These are phyloP conservation scores for Phytophthora citricola DNA, from an alignment of 352 stramenopile species.

Conservation along the genomic window DNA sequence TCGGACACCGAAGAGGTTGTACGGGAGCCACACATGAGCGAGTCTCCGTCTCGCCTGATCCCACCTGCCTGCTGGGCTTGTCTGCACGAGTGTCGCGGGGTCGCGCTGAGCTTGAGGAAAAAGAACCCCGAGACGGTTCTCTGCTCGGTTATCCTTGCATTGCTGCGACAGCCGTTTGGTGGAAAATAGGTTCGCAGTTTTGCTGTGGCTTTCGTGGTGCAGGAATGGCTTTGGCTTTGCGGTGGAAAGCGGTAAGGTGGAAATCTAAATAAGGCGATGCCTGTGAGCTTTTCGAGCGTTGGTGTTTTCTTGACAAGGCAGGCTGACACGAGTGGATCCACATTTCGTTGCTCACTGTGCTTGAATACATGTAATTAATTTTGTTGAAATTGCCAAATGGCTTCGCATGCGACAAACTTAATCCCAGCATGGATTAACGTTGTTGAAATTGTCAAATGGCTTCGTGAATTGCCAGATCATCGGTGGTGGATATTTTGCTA, in stretches of 20 bases:
- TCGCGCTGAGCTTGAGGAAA: neutral
- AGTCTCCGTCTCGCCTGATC: neutral
- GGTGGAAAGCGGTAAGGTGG: neutral
- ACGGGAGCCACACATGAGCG: slow-evolving; percentile 7
- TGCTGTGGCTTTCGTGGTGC: neutral
- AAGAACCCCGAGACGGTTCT: slow-evolving; percentile 14
- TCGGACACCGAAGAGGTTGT: slow-evolving; percentile 1
- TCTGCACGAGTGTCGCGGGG: slow-evolving; percentile 8
- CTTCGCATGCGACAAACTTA: too few relatives aligned
- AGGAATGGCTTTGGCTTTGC: neutral
- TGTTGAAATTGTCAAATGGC: too few relatives aligned
- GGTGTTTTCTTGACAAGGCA: too few relatives aligned
- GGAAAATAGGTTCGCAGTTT: slow-evolving; percentile 32
- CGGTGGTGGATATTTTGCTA: too few relatives aligned
- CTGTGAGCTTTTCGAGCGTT: neutral
- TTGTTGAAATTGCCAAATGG: too few relatives aligned
- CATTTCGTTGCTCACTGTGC: too few relatives aligned
- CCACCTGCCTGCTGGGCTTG: slow-evolving; percentile 2
- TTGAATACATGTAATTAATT: too few relatives aligned
- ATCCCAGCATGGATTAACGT: too few relatives aligned
- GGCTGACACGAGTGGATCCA: too few relatives aligned
- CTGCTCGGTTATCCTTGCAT: slow-evolving; percentile 2
- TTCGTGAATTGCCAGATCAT: too few relatives aligned
- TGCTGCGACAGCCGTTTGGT: slow-evolving; percentile 27
- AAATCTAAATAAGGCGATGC: neutral